phyloP scores from a whole-genome alignment of 2,329 filamentous ascomycete genomes.

The Diatrype stigma region DNA sequence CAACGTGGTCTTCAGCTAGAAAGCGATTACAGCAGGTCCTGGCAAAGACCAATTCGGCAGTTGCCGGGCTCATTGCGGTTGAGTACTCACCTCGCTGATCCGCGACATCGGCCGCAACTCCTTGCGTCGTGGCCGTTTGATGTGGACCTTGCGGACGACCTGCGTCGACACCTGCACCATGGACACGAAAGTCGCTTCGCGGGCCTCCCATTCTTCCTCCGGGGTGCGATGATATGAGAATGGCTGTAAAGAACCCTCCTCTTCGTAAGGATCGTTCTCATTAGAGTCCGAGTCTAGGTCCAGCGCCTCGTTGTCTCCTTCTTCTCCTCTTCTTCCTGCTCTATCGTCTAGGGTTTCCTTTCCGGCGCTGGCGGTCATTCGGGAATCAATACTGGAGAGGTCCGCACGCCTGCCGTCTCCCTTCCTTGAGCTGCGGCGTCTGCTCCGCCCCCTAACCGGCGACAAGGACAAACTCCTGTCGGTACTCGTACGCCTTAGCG shows the following conservation, averaged over 20 bases:
- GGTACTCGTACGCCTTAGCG: neutral
- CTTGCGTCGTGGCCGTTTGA: neutral
- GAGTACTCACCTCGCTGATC: neutral
- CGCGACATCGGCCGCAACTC: neutral
- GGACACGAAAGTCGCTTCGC: conserved; percentile 10
- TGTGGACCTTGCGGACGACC: conserved; percentile 7
- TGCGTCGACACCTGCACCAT: conserved; percentile 8
- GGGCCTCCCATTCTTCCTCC: conserved; percentile 5
- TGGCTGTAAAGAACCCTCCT: too few species aligned
- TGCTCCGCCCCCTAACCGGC: conserved; percentile 10
- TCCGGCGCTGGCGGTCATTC: neutral
- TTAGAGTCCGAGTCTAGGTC: neutral
- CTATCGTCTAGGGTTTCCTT: neutral
- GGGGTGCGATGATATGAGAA: too few species aligned
- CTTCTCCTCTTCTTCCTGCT: neutral
- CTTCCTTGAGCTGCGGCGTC: conserved; percentile 8
- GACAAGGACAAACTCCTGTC: neutral
- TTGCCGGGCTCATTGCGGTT: neutral
- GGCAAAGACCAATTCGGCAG: too few species aligned
- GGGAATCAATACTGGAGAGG: neutral
- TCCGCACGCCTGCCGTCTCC: neutral
- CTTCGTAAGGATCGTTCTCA: too few species aligned
- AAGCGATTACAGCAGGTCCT: too few species aligned
- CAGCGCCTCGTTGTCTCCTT: neutral
- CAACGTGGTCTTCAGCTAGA: too few species aligned